Base-by-base conservation (phyloP, 2,329 filamentous ascomycete genomes). In the Botrytis aclada region DNA sequence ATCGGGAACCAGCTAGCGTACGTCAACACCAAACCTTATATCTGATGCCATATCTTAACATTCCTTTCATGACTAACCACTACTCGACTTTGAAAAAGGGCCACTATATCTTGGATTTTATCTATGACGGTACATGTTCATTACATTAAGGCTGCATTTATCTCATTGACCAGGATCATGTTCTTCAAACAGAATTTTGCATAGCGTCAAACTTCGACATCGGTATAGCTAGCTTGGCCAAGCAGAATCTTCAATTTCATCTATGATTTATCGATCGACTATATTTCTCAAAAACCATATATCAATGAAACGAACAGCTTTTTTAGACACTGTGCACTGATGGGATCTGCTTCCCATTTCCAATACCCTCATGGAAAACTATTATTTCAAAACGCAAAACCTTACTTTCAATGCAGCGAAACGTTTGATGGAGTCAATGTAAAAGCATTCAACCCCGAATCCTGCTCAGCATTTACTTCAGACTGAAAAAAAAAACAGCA, bases 1-100 rank as follows among this genome's bases (percentile, higher is more conserved):
- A n/a, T 39, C 18, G 65, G 12, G n/a, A 32, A 69, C 6, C n/a
- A 69, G 43, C 14, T 7, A 56, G 3, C 1, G 10, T 5, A 47
- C 45, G 20, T 56, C 10, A 41, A 9, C 25, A 56, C 18, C n/a
- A 29, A 56, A n/a, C 37, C 54, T n/a, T 41, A 56, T 56, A 32
- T 12, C 22, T 25, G 10, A 43, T 66, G 37, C 34, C 41, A 41
- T 14, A 39, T 20, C 25, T 12, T 39, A 12, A 20, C 3, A 29
- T 18, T 10, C 18, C 5, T 3, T 10, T 16, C n/a, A 29, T 3
- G 0, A 6, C 39, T 3, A 32, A 29, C 0, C 0, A 39, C 29
- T 9, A 10, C 14, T 7, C 1, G 5, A 3, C 18, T 2, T 56
- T 25, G 12, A 1, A n/a, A 56, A 69, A 20, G 1, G 29, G 22